Evolutionary conservation across 257 asterid species (phyloP).

Genomic region (Cynanchum wilfordii): DNA sequence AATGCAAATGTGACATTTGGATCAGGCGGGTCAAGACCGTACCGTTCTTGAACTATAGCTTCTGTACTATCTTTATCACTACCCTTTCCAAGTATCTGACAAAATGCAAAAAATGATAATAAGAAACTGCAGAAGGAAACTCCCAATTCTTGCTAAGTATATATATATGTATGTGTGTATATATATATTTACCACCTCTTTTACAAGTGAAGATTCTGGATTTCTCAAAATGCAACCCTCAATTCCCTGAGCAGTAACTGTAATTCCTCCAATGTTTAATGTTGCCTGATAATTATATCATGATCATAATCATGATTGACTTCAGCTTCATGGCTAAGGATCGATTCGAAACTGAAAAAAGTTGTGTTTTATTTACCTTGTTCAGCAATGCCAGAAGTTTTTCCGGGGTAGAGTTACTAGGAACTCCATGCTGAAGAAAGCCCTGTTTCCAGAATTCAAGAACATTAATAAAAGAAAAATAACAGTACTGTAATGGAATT

Average conservation of each 20-base stretch:
- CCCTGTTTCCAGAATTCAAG: constrained; percentile 35
- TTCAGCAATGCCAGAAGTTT: constrained; percentile 52
- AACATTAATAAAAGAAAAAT: too few relatives aligned
- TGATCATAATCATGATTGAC: too few relatives aligned
- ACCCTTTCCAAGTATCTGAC: constrained; percentile 31
- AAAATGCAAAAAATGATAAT: not conserved
- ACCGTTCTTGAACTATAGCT: constrained; percentile 38
- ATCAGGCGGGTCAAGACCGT: constrained; percentile 62
- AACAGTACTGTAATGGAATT: too few relatives aligned
- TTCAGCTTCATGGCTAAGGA: not conserved
- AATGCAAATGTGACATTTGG: constrained; percentile 79
- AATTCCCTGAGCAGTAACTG: constrained; percentile 55
- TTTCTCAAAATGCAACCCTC: constrained; percentile 64
- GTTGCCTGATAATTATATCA: constrained; percentile 48
- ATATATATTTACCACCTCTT: constrained; percentile 37
- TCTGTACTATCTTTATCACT: constrained; percentile 30
- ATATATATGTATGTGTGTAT: not conserved
- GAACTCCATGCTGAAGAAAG: constrained; percentile 78
- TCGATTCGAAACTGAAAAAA: not conserved
- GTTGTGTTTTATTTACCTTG: constrained; percentile 38
- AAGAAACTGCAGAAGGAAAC: not conserved
- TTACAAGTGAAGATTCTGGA: constrained; percentile 38
- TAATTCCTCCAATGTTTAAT: constrained; percentile 58
- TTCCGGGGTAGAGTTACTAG: constrained; percentile 54
- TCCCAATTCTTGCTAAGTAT: not conserved